Evolutionary conservation across 495 filamentous ascomycete genomes (phyloP).

Genomic region (Aspergillus kassunensis): DNA sequence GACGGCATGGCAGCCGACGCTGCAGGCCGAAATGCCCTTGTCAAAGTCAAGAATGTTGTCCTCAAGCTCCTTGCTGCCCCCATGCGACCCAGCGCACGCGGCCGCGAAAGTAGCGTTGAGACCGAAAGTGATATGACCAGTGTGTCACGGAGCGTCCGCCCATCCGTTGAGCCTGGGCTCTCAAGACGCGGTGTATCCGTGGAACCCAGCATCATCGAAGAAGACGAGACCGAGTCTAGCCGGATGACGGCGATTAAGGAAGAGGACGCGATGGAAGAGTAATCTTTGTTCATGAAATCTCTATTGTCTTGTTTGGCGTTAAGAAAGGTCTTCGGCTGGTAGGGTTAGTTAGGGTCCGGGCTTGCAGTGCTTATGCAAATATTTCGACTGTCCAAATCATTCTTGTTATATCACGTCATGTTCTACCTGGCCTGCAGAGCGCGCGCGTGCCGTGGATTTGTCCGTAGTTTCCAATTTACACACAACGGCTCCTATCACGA

Average conservation of each 20-base stretch:
- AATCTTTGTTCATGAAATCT: no score
- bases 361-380: no score
- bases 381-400: no score
- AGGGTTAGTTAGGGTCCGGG: no score
- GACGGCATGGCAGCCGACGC: no score
- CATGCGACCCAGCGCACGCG: constrained; percentile 28
- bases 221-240: constrained; percentile 55
- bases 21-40: constrained; percentile 67
- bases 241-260: constrained; percentile 43
- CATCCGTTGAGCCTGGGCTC: constrained; percentile 34
- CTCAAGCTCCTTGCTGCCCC: constrained; percentile 45
- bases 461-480: no score
- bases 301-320: constrained; percentile 21
- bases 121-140: constrained; percentile 31
- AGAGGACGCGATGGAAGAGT: no score
- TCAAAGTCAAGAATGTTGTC: constrained; percentile 67
- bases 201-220: constrained; percentile 45
- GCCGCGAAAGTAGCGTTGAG: constrained; percentile 37
- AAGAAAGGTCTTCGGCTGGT: no score
- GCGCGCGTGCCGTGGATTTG: no score
- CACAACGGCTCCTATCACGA: no score
- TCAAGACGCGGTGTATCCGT: constrained; percentile 34
- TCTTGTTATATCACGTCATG: no score
- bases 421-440: no score
- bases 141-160: constrained; percentile 35